Evolutionary conservation across 2,329 filamentous ascomycete genomes (phyloP), one percentile per base, ranked within the genome.

Genomic region (Hansfordia pulvinata): DNA sequence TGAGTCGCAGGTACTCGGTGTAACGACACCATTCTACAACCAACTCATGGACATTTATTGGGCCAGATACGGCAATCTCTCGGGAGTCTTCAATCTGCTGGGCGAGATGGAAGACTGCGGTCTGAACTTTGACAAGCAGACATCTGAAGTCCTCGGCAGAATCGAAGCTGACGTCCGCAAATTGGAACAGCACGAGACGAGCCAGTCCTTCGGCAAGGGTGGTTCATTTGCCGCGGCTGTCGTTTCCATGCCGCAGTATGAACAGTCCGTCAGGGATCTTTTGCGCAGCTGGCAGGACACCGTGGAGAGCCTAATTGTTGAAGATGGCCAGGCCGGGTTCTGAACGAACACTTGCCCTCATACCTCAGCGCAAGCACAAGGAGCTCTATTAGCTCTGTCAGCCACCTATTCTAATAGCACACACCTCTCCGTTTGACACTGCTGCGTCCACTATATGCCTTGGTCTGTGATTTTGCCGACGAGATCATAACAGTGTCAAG

Each of bases 1-100:
- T 2, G 65, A 69, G 2, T 77, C 76, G 0, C 82, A 77, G 41
- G 72, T 82, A 6, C 62, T 88, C 1, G 80, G 78, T 25, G 75
- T 70, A 5, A 74, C 73, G 11, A 78, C 77, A 0, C 56, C 64
- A 0, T 68, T 86, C 21, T 86, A 81, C 56, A 75, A 78, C 42
- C 60, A 69, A 25, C 60, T 84, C 18, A 58, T 82, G 14, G 49
- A 58, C 10, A 62, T 76, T 13, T 57, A 71, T 29, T 82, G 76
- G 69, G 48, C 54, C 18, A 64, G 69, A 8, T 67, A 69, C 35
- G 62, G 69, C 13, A 70, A 82, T 39, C 56, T 70, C 3, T 35
- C 42, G 4, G 58, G 58, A 2, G 64, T 78, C 14, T 49, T 72
- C 26, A 53, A 60, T 4, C 45, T 77, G 2, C 51, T 82, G 5